Percentiles rank a stretch among this genome's conserved stretches.
Conservation (phyloP, 208 protist genomes). For the Balamuthia mandrillaris region DNA sequence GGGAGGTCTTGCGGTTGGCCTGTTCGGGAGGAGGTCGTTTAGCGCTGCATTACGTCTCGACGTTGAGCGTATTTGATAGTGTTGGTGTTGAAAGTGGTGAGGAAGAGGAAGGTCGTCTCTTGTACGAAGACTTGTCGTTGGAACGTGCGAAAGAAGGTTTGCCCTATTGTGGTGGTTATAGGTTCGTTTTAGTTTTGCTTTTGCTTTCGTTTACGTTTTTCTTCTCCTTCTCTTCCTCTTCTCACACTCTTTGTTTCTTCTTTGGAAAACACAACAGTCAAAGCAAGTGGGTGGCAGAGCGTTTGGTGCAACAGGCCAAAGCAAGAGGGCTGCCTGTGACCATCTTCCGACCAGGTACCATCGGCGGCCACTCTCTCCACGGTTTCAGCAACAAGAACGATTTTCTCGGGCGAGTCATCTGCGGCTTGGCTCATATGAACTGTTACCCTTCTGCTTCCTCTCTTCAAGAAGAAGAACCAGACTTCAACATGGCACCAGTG, state of each 20-base stretch:
- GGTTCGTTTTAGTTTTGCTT: neutral
- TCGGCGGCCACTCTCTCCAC: neutral
- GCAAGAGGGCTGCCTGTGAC: neutral
- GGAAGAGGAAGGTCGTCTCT: too few relatives aligned
- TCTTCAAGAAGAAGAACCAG: neutral
- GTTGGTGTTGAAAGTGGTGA: too few relatives aligned
- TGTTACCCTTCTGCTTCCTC: neutral
- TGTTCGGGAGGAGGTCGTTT: neutral
- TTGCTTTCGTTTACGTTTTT: neutral
- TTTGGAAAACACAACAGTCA: too few relatives aligned
- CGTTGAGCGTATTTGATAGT: neutral
- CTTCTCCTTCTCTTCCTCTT: neutral
- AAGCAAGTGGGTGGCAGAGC: constrained; percentile 1
- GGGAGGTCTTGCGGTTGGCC: constrained; percentile 10
- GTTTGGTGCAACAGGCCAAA: neutral
- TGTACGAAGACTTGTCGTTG: neutral
- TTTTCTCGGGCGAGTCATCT: constrained; percentile 1
- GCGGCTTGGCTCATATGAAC: neutral
- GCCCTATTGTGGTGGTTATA: neutral
- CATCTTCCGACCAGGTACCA: neutral
- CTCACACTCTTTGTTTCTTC: neutral
- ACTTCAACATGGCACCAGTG: neutral
- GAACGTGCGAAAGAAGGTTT: neutral
- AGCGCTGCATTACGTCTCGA: constrained; percentile 17
- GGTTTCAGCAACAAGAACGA: constrained; percentile 8